phyloP scores from a whole-genome alignment of 768 basidiomycete species.

The Mycena vulgaris region DNA sequence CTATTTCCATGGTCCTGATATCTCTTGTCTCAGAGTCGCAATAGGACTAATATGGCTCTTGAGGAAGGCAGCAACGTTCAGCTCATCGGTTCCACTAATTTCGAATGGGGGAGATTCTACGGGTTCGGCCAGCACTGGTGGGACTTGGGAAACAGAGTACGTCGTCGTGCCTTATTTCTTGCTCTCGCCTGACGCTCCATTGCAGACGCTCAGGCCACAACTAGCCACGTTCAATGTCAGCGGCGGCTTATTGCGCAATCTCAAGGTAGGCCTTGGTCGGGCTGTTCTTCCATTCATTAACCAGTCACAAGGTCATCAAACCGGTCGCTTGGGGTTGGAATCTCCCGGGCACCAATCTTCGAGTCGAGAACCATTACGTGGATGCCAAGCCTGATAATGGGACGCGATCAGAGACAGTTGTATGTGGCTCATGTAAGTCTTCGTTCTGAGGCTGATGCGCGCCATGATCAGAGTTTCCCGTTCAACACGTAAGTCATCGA shows the following conservation, averaged over 20 bases:
- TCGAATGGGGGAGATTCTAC: constrained; percentile 59
- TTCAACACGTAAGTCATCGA: constrained; percentile 64
- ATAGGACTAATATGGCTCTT: not conserved
- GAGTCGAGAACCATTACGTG: constrained; percentile 57
- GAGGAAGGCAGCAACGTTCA: constrained; percentile 53
- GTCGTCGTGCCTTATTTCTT: constrained; percentile 6
- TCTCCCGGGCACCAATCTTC: constrained; percentile 56
- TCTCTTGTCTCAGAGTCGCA: not conserved
- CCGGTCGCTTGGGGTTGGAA: constrained; percentile 67
- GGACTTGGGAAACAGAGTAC: constrained; percentile 60
- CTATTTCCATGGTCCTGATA: constrained; percentile 49
- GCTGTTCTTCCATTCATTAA: constrained; percentile 46
- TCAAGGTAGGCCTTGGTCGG: constrained; percentile 36
- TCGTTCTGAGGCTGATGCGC: constrained; percentile 1
- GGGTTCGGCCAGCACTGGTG: constrained; percentile 68
- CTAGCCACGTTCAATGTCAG: constrained; percentile 50
- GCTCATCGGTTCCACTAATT: constrained; percentile 57
- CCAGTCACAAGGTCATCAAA: constrained; percentile 56
- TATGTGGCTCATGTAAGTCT: constrained; percentile 36
- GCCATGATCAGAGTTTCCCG: constrained; percentile 54
- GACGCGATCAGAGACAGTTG: constrained; percentile 53
- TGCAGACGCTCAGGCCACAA: constrained; percentile 59
- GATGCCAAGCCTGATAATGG: constrained; percentile 59
- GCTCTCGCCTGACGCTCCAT: not conserved
- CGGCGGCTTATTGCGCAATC: constrained; percentile 37